These are phyloP conservation scores for Trichosporon sp. DNA, from an alignment of 1,284 basidiomycete genomes.

Conservation along the genomic window DNA sequence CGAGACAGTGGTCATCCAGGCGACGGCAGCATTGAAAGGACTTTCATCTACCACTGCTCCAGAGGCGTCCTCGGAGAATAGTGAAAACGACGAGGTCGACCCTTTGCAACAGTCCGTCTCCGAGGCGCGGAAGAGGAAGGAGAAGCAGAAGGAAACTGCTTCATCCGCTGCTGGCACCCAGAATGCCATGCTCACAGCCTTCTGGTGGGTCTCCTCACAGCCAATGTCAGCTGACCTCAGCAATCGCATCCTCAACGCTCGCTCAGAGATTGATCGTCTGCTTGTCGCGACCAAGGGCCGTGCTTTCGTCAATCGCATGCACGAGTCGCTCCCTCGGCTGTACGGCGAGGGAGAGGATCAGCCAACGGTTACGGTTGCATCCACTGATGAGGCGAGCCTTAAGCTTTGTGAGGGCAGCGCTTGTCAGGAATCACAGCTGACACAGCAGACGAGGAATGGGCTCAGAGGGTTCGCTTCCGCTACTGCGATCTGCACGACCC, in stretches of 20 bases:
- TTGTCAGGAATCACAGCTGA: constrained; percentile 11
- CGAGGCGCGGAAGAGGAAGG: constrained; percentile 40
- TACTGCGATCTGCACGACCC: constrained; percentile 61
- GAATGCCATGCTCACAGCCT: constrained; percentile 38
- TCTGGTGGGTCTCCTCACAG: constrained; percentile 42
- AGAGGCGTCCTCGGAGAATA: background rate
- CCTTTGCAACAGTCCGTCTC: background rate
- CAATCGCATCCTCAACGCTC: constrained; percentile 69
- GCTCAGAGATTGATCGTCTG: constrained; percentile 73
- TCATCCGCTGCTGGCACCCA: constrained; percentile 12
- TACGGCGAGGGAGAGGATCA: constrained; percentile 22
- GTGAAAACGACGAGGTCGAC: background rate
- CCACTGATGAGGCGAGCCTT: constrained; percentile 60
- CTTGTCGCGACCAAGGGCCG: constrained; percentile 78
- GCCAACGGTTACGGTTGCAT: constrained; percentile 1
- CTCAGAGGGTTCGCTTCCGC: constrained; percentile 68
- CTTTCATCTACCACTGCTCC: constrained; percentile 54
- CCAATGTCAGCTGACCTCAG: constrained; percentile 56
- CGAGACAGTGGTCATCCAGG: constrained; percentile 82
- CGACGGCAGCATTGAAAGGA: constrained; percentile 76
- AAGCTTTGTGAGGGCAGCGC: constrained; percentile 54
- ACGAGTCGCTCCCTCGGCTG: constrained; percentile 66
- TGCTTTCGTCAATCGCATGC: constrained; percentile 69
- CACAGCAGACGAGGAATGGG: constrained; percentile 65
- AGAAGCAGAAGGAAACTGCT: background rate